Evolutionary conservation across 2,329 filamentous ascomycete species (phyloP).

Genomic region (Ophiostoma sp.): DNA sequence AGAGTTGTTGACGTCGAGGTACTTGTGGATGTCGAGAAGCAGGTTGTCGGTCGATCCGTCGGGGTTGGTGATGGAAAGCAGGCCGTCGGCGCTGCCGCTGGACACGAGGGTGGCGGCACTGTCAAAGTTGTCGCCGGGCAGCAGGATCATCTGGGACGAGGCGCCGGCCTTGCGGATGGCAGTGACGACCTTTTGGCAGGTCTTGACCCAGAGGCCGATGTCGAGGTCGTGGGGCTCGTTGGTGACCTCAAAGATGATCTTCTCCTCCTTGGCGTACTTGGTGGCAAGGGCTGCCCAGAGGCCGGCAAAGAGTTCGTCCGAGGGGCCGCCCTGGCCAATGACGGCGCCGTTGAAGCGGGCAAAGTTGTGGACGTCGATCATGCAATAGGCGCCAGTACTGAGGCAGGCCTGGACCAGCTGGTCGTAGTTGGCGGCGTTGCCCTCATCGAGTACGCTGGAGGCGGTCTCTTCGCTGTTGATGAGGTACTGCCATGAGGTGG

Average conservation of each 20-base stretch:
- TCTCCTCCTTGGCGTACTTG: conserved; percentile 50
- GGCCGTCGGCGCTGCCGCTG: conserved; percentile 45
- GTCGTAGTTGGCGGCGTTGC: conserved; percentile 44
- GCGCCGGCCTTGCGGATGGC: conserved; percentile 61
- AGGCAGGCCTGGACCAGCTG: conserved; percentile 46
- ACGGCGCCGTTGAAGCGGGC: conserved; percentile 57
- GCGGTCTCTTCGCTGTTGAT: conserved; percentile 41
- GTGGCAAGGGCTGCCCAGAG: conserved; percentile 55
- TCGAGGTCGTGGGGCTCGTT: conserved; percentile 62
- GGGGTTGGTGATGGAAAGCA: conserved; percentile 52
- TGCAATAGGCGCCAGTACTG: conserved; percentile 43
- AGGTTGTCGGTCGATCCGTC: conserved; percentile 53
- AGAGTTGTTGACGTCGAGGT: conserved; percentile 53
- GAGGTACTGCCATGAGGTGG: conserved; percentile 51
- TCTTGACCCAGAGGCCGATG: conserved; percentile 52
- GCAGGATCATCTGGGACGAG: conserved; percentile 56
- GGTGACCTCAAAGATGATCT: conserved; percentile 61
- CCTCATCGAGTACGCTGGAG: conserved; percentile 39
- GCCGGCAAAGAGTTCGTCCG: conserved; percentile 54
- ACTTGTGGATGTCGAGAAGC: conserved; percentile 57
- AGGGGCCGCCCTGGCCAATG: conserved; percentile 60
- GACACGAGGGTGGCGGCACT: conserved; percentile 37
- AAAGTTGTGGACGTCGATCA: conserved; percentile 51
- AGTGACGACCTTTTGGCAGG: conserved; percentile 57
- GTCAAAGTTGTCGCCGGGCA: conserved; percentile 48